Percentiles rank a stretch among this genome's conserved stretches.
Conservation (phyloP, 176 grass and related monocot genomes). For the Areca catechu region DNA sequence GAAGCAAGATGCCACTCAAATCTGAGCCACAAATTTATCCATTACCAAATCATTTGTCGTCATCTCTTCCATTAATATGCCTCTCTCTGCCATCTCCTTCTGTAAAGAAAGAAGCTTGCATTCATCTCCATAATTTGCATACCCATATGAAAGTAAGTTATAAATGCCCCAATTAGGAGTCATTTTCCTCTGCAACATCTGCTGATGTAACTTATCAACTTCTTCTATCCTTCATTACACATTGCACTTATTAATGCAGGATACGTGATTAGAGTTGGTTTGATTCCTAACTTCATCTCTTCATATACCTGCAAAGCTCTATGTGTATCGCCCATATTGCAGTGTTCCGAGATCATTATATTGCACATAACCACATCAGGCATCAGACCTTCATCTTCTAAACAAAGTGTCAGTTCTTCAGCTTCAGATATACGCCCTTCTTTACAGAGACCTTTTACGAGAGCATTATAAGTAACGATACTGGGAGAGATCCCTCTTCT, state of each 20-base stretch:
- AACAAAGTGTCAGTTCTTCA: slow-evolving; percentile 23
- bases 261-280: slow-evolving; percentile 35
- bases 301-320: slow-evolving; percentile 44
- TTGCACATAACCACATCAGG: slow-evolving; percentile 53
- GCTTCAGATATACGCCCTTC: slow-evolving; percentile 37
- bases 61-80: slow-evolving; percentile 14
- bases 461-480: slow-evolving; percentile 53
- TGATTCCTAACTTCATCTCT: slow-evolving; percentile 43
- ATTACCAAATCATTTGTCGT: too few relatives aligned
- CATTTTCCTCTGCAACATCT: slow-evolving; percentile 46
- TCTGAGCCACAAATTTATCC: too few relatives aligned
- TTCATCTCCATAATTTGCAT: slow-evolving; percentile 35
- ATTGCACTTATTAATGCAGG: slow-evolving; percentile 29
- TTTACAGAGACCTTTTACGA: slow-evolving; percentile 58
- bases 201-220: slow-evolving; percentile 33
- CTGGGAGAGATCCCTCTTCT: slow-evolving; percentile 35
- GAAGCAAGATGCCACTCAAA: too few relatives aligned
- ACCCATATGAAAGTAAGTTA: slow-evolving; percentile 27
- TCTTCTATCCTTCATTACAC: slow-evolving; percentile 32
- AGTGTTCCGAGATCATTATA: slow-evolving; percentile 46
- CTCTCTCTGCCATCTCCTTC: slow-evolving; percentile 35
- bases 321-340: slow-evolving; percentile 26
- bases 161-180: slow-evolving; percentile 28
- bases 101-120: slow-evolving; percentile 34
- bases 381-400: slow-evolving; percentile 26